These are phyloP conservation scores for Mortierella antarctica DNA, from an alignment of 192 early-diverging fungal species.

Conservation along the genomic window DNA sequence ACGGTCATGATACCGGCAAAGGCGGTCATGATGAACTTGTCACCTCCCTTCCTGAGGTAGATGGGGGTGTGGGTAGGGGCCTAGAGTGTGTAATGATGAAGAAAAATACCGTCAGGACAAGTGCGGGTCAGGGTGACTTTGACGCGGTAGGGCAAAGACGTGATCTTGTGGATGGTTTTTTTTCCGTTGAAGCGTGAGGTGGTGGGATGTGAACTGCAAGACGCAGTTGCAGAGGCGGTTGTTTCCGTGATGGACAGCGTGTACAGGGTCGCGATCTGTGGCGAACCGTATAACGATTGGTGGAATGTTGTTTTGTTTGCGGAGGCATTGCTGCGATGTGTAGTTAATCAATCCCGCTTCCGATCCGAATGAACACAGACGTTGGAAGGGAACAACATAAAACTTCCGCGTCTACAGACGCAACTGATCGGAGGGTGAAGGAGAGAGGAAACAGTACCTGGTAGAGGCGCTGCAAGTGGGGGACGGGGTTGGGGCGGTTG, in stretches of 20 bases:
- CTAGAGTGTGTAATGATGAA: not conserved
- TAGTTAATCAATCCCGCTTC: no score
- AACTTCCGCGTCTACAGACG: not conserved
- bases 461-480: slow-evolving; percentile 50
- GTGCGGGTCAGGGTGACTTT: not conserved
- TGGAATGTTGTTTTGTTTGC: no score
- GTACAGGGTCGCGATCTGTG: no score
- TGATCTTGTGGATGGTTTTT: not conserved
- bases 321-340: no score
- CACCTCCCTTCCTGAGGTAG: slow-evolving; percentile 45
- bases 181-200: not conserved
- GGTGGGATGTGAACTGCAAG: no score
- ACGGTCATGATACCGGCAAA: slow-evolving; percentile 26
- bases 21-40: slow-evolving; percentile 44
- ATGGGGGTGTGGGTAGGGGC: slow-evolving; percentile 39
- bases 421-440: not conserved
- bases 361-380: no score
- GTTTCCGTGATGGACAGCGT: no score
- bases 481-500: slow-evolving; percentile 54
- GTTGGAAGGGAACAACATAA: not conserved
- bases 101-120: not conserved
- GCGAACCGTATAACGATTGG: no score
- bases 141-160: no score
- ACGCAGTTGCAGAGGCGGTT: no score
- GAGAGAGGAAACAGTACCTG: slow-evolving; percentile 20